A percentile compares a stretch with the other conserved stretches of the same genome.
Conservation (phyloP, 257 asterid genomes). For the Solanum etuberosum region DNA sequence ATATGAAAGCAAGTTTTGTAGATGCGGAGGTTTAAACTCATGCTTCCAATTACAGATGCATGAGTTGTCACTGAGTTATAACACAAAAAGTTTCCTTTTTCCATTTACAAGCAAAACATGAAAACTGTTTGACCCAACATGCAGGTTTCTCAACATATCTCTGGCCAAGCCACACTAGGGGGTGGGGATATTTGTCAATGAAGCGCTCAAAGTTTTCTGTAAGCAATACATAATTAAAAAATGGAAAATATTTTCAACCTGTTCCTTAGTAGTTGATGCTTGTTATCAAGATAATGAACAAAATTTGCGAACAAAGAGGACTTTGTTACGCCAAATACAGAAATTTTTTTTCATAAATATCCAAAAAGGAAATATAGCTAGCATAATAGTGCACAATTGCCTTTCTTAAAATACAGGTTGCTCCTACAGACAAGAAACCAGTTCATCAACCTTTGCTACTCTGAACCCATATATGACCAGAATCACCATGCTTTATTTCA, state of each 20-base stretch:
- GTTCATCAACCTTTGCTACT: not conserved
- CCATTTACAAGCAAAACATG: not conserved
- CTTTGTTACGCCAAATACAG: not conserved
- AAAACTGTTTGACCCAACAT: not conserved
- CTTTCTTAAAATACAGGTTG: not conserved
- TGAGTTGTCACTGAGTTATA: not conserved
- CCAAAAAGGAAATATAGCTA: not conserved
- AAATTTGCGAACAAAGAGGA: not conserved
- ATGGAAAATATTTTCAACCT: not conserved
- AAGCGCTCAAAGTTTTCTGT: not conserved
- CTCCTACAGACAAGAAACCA: not conserved
- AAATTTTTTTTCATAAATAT: not conserved
- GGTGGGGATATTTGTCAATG: not conserved
- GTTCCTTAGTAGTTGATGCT: not conserved
- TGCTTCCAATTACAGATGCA: not conserved
- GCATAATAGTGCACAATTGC: not conserved
- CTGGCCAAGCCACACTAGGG: not conserved
- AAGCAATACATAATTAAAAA: not conserved
- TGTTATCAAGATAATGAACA: not conserved
- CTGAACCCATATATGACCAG: not conserved
- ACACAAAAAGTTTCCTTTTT: not conserved
- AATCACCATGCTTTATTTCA: not conserved
- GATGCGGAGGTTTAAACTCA: not conserved
- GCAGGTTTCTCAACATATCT: not conserved
- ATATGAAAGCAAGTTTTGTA: not conserved